Evolutionary conservation across 1,284 basidiomycete genomes (phyloP), one percentile per base, ranked within the genome.

Genomic region (Amylostereum areolatum): DNA sequence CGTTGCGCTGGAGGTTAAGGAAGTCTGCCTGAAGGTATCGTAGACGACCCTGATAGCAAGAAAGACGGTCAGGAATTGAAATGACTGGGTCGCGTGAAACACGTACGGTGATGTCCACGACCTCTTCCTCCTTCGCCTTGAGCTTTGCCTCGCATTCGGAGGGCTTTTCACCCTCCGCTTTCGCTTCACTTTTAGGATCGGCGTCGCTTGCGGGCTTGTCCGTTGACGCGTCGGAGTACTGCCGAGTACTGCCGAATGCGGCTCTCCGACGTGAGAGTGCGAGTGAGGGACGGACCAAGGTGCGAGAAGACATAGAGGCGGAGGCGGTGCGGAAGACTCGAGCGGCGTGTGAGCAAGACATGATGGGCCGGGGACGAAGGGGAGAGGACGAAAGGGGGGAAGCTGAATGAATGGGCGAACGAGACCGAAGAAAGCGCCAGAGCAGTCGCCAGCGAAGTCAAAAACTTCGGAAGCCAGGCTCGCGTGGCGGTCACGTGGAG

Each of bases 1-100:
- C 79, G 59, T 95, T 92, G 52, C 93, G 87, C 65, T 95, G 92
- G 45, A 97, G 77, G 66, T 98, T 99, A 55, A 97, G 76, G 70
- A 93, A 92, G 72, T 99, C 96, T 56, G 96, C 97, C 64, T 92
- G 87, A 51, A 89, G 75, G 65, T 96, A 95, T 52, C 88, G 84
- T 62, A 94, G 73, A 59, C 91, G 87, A 62, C 82, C 77, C 92
- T 94, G 27, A 36, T 44, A 53, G 35, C 51, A 46, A 53, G 51
- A 51, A 37, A 42, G 30, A 32, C 43, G 37, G 28, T 41, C 28
- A 10, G 10, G n/a, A 11, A 27, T 34, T 29, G 32, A 40, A 25
- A 24, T 36, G 35, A 43, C 5, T 10, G n/a, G 25, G n/a, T 27
- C 44, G 10, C 11, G 44, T 8, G 32, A 33, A 31, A 43, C 41